Conservation (phyloP, 768 basidiomycete genomes). For the Kwoniella bestiolae region DNA sequence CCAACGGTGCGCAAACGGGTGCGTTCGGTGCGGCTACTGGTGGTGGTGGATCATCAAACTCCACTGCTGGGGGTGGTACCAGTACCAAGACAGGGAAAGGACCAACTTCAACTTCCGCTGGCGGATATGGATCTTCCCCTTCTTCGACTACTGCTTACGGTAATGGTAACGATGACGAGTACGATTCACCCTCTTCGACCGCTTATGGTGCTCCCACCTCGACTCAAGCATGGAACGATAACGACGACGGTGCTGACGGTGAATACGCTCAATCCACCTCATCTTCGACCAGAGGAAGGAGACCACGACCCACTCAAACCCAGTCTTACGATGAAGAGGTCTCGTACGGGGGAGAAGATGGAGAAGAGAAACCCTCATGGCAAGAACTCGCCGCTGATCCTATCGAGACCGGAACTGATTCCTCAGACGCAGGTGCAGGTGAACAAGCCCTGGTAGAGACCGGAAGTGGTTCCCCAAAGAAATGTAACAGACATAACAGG, state of each 20-base stretch:
- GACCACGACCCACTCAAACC: background rate
- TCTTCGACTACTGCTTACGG: background rate
- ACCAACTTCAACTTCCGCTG: background rate
- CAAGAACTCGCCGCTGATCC: slow-evolving; percentile 10
- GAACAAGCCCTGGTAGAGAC: background rate
- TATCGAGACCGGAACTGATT: background rate
- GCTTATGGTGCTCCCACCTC: background rate
- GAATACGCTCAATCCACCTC: background rate
- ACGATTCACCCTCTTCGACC: background rate
- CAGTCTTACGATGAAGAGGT: background rate
- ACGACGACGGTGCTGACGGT: background rate
- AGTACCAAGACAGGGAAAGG: background rate
- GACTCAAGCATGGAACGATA: background rate
- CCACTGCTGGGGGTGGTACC: background rate
- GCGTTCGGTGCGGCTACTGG: slow-evolving; percentile 11
- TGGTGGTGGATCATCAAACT: background rate
- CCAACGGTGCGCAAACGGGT: slow-evolving; percentile 15
- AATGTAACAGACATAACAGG: slow-evolving; percentile 4
- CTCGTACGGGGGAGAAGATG: background rate
- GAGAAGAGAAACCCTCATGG: background rate
- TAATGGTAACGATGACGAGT: background rate
- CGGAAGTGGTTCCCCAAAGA: background rate
- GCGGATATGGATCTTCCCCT: background rate
- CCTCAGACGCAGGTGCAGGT: background rate
- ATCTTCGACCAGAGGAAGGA: background rate